Conservation (phyloP, 2,329 filamentous ascomycete species). For the Leptographium flavum region DNA sequence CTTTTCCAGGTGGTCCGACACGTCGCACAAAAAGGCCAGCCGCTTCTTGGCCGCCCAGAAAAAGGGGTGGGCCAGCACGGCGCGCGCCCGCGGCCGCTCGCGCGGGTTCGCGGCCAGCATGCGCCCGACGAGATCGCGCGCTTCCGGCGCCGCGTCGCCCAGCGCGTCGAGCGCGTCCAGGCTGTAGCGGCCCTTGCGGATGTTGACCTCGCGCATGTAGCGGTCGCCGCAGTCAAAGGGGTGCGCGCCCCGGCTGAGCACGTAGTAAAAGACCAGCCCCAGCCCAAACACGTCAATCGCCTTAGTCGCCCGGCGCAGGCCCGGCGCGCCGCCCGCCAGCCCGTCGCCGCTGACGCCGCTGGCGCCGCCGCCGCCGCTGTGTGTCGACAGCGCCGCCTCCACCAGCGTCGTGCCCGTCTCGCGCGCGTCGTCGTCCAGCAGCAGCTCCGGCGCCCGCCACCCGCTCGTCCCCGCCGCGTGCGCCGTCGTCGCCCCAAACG, state of each 20-base stretch:
- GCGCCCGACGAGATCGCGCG: slow-evolving; percentile 67
- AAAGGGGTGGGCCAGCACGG: slow-evolving; percentile 86
- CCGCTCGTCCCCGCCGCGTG: slow-evolving; percentile 88
- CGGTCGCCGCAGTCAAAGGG: slow-evolving; percentile 89
- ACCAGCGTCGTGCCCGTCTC: slow-evolving; percentile 27
- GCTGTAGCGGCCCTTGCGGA: slow-evolving; percentile 74
- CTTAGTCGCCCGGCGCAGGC: slow-evolving; percentile 67
- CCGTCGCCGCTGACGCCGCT: slow-evolving; percentile 28
- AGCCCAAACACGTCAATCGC: slow-evolving; percentile 97
- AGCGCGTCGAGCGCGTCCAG: slow-evolving; percentile 58
- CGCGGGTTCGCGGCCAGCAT: slow-evolving; percentile 53
- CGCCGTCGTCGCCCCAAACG: slow-evolving; percentile 85
- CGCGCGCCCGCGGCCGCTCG: slow-evolving; percentile 52
- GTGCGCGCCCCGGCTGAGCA: slow-evolving; percentile 83
- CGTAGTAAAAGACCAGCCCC: slow-evolving; percentile 96
- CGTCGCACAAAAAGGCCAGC: slow-evolving; percentile 84
- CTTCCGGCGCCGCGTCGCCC: slow-evolving; percentile 74
- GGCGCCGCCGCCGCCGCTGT: slow-evolving; percentile 27
- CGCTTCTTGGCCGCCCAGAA: slow-evolving; percentile 90
- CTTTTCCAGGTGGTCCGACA: slow-evolving; percentile 92
- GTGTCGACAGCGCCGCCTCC: slow-evolving; percentile 32
- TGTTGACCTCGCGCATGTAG: slow-evolving; percentile 94
- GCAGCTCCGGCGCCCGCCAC: slow-evolving; percentile 89
- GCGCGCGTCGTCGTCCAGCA: slow-evolving; percentile 62
- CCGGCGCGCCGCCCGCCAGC: slow-evolving; percentile 28